Conservation (phyloP, 2,329 filamentous ascomycete genomes). For the Calycina marina region DNA sequence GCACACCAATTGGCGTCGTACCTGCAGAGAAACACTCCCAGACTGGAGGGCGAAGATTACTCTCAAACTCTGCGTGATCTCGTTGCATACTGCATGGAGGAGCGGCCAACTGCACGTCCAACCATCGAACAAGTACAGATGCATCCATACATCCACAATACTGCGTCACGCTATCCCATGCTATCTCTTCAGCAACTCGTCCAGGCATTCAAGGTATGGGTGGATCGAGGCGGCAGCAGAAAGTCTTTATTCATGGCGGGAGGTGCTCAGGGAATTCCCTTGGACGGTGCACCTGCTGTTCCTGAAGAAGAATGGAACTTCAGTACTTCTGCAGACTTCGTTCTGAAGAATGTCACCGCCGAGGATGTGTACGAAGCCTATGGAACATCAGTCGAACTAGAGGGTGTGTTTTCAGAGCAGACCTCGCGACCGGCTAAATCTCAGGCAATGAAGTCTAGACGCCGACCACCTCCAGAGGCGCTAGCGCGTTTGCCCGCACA, state of each 20-base stretch:
- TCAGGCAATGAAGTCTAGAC: conserved; percentile 27
- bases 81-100: conserved; percentile 58
- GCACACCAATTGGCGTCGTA: conserved; percentile 34
- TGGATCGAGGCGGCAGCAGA: conserved; percentile 56
- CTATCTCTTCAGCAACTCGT: conserved; percentile 50
- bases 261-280: conserved; percentile 33
- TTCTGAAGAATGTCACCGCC: conserved; percentile 36
- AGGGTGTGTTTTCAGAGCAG: conserved; percentile 24
- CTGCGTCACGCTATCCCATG: conserved; percentile 47
- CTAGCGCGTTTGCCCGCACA: conserved; percentile 35
- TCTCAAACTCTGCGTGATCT: conserved; percentile 55
- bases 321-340: conserved; percentile 49
- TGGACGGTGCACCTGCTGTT: conserved; percentile 28
- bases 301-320: conserved; percentile 53
- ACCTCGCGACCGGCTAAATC: conserved; percentile 31
- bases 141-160: conserved; percentile 54
- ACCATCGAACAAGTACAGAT: conserved; percentile 54
- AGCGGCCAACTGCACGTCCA: conserved; percentile 53
- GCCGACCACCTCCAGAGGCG: conserved; percentile 42
- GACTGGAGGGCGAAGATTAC: conserved; percentile 57
- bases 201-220: conserved; percentile 61
- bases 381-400: conserved; percentile 41
- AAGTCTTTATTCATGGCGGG: conserved; percentile 46
- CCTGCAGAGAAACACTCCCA: conserved; percentile 46
- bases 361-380: conserved; percentile 48